Evolutionary conservation across 176 grass and related monocot genomes (phyloP).

Genomic region (Carex myosuroides): DNA sequence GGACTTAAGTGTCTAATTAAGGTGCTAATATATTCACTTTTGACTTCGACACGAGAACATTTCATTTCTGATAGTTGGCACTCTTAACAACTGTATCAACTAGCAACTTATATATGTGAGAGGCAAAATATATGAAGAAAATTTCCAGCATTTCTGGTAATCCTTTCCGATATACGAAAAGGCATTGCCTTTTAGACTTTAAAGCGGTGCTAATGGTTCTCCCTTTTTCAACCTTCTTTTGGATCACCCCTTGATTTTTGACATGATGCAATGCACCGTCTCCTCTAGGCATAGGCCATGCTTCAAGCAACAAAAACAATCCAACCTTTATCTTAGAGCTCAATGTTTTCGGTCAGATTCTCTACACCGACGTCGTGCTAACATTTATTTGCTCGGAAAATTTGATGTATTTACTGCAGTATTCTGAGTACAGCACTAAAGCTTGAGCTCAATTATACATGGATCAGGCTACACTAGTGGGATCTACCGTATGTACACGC

Average conservation of each 20-base stretch:
- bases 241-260: background rate
- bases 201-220: background rate
- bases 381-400: no score
- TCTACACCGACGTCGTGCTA: no score
- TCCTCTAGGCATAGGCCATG: background rate
- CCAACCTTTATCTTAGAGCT: background rate
- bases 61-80: background rate
- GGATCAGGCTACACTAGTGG: no score
- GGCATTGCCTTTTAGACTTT: background rate
- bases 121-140: background rate
- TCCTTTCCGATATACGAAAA: background rate
- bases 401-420: no score
- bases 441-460: no score
- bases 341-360: no score
- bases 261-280: constrained; percentile 25
- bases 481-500: no score
- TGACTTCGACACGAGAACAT: no score
- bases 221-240: background rate
- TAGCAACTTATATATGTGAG: background rate
- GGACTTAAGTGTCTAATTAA: background rate
- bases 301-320: constrained; percentile 40
- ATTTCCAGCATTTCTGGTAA: background rate
- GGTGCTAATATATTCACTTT: no score
- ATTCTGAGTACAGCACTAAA: no score
- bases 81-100: background rate